These are phyloP conservation scores for Huntiella abstrusa DNA, from an alignment of 2,329 filamentous ascomycete species.

Conservation along the genomic window DNA sequence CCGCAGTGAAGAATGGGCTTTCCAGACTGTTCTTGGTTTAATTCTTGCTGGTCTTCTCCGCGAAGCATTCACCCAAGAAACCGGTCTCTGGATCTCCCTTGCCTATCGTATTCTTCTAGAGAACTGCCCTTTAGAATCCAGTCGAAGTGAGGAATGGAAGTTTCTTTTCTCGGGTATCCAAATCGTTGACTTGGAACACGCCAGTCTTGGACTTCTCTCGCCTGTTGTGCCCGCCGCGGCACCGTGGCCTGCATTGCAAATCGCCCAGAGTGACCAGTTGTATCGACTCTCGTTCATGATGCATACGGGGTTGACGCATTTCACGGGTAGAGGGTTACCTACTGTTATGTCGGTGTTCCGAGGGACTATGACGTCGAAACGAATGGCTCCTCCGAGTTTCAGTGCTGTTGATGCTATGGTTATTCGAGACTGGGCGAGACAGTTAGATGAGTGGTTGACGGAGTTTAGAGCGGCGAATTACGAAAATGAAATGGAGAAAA, in stretches of 20 bases:
- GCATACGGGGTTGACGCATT: constrained; percentile 24
- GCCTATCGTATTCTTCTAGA: constrained; percentile 24
- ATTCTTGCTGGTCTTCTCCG: constrained; percentile 23
- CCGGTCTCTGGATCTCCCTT: constrained; percentile 25
- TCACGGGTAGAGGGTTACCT: constrained; percentile 23
- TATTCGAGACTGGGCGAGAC: constrained; percentile 24
- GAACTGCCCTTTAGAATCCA: constrained; percentile 18
- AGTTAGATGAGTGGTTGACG: constrained; percentile 24
- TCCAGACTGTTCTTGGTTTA: constrained; percentile 24
- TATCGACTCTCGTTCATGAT: constrained; percentile 26
- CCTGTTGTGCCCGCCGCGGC: constrained; percentile 23
- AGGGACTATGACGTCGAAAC: constrained; percentile 21
- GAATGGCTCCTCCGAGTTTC: constrained; percentile 25
- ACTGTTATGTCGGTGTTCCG: constrained; percentile 25
- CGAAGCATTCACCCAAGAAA: constrained; percentile 24
- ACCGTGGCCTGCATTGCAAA: constrained; percentile 20
- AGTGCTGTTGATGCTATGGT: constrained; percentile 22
- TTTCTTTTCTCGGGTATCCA: constrained; percentile 21
- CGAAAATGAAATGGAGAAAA: constrained; percentile 4
- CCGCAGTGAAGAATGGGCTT: constrained; percentile 21
- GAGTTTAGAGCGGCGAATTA: constrained; percentile 18
- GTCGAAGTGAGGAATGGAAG: constrained; percentile 21
- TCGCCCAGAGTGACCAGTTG: constrained; percentile 22
- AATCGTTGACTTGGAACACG: constrained; percentile 26
- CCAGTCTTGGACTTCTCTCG: constrained; percentile 23